Evolutionary conservation across 768 basidiomycete genomes (phyloP).

Genomic region (Cantharellus cinnabarinus): DNA sequence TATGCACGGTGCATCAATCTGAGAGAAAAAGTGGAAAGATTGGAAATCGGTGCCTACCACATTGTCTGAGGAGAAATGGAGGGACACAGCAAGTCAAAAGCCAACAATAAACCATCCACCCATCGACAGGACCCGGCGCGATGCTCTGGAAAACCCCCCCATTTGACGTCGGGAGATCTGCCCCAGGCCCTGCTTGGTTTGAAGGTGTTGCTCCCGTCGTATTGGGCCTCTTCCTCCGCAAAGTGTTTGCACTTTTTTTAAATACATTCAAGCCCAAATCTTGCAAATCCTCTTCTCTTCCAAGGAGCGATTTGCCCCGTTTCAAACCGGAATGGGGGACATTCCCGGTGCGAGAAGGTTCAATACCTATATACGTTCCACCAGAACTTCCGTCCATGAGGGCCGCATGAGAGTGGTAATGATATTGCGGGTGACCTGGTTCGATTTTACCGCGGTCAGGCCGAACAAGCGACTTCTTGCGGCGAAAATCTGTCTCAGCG

Average conservation of each 20-base stretch:
- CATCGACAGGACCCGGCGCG: constrained; percentile 72
- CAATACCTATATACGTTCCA: neutral
- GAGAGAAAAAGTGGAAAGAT: neutral
- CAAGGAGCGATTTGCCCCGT: constrained; percentile 78
- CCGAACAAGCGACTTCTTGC: constrained; percentile 82
- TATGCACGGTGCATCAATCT: neutral
- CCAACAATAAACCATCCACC: constrained; percentile 91
- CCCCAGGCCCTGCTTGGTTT: constrained; percentile 20
- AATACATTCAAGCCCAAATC: constrained; percentile 88
- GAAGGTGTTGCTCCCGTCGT: constrained; percentile 14
- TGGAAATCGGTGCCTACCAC: constrained; percentile 34
- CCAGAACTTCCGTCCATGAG: constrained; percentile 44
- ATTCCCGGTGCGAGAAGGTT: constrained; percentile 49
- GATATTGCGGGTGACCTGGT: constrained; percentile 81
- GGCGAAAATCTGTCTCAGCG: constrained; percentile 12
- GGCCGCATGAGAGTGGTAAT: constrained; percentile 77
- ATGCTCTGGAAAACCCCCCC: constrained; percentile 46
- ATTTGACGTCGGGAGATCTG: constrained; percentile 20
- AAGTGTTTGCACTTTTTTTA: constrained; percentile 52
- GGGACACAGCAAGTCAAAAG: constrained; percentile 74
- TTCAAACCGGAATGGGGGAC: constrained; percentile 43
- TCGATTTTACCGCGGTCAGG: constrained; percentile 96
- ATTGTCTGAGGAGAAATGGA: constrained; percentile 46
- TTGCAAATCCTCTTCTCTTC: constrained; percentile 71
- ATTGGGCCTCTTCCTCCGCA: constrained; percentile 40